A percentile compares a stretch with the other conserved stretches of the same genome.
Conservation (phyloP, 768 basidiomycete genomes). For the Collybiopsis confluens region DNA sequence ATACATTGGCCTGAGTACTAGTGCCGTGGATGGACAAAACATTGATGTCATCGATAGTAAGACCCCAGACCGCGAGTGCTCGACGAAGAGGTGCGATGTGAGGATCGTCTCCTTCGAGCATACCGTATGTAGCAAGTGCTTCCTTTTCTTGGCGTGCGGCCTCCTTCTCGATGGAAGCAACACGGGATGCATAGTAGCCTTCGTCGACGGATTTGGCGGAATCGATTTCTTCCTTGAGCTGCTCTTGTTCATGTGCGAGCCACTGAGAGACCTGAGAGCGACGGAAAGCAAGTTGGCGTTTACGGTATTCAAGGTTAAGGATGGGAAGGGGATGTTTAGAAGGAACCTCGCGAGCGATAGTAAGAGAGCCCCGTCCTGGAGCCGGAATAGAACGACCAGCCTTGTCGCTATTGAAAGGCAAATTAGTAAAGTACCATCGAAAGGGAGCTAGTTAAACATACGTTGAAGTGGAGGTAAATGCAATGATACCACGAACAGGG, state of each 20-base stretch:
- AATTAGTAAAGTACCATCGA: slow-evolving; percentile 2
- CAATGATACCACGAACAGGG: slow-evolving; percentile 90
- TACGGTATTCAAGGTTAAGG: slow-evolving; percentile 83
- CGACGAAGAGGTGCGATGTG: slow-evolving; percentile 88
- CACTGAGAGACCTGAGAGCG: slow-evolving; percentile 93
- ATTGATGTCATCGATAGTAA: slow-evolving; percentile 89
- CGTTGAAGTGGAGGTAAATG: slow-evolving; percentile 96
- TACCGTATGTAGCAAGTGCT: slow-evolving; percentile 89
- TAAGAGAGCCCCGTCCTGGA: slow-evolving; percentile 89
- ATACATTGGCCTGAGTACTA: slow-evolving; percentile 77
- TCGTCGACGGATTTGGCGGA: slow-evolving; percentile 50
- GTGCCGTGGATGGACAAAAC: slow-evolving; percentile 88
- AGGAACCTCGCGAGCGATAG: slow-evolving; percentile 80
- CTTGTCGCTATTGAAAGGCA: slow-evolving; percentile 68
- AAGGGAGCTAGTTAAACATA: slow-evolving; percentile 33
- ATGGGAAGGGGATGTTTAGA: slow-evolving; percentile 75
- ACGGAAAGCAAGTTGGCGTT: slow-evolving; percentile 93
- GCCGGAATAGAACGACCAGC: slow-evolving; percentile 98
- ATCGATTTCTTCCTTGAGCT: slow-evolving; percentile 77
- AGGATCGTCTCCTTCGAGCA: slow-evolving; percentile 87
- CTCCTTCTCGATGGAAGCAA: slow-evolving; percentile 86
- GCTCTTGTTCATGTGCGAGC: slow-evolving; percentile 83
- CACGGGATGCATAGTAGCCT: slow-evolving; percentile 69
- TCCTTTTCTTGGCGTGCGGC: slow-evolving; percentile 91
- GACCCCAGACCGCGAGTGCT: slow-evolving; percentile 94